phyloP scores from a whole-genome alignment of 805 yeast species.

The Kluyveromyces dobzhanskii region DNA sequence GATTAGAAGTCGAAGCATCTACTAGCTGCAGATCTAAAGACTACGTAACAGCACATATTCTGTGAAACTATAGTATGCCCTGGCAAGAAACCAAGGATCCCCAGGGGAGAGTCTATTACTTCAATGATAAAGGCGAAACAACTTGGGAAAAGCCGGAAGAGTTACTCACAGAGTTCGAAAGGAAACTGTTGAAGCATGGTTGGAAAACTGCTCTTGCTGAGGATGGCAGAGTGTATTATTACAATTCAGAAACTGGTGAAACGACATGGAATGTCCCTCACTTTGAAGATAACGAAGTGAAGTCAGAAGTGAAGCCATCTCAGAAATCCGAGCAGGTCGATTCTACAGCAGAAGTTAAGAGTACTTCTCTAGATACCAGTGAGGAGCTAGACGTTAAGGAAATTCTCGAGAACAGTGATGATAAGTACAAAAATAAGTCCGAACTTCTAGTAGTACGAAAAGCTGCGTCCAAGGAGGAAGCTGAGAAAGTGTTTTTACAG shows the following conservation, averaged over 20 bases:
- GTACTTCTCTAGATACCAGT: not conserved
- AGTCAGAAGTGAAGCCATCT: not conserved
- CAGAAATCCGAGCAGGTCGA: not conserved
- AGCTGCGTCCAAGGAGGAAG: conserved; percentile 27
- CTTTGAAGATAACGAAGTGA: not conserved
- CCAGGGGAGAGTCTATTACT: conserved; percentile 65
- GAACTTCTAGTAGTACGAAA: conserved; percentile 22
- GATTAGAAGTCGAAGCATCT: too few species aligned
- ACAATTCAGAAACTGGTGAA: conserved; percentile 51
- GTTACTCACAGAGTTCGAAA: conserved; percentile 31
- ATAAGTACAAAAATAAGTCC: conserved; percentile 18
- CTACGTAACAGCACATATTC: too few species aligned
- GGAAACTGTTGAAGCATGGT: conserved; percentile 42
- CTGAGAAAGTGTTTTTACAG: conserved; percentile 38
- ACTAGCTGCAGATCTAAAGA: too few species aligned
- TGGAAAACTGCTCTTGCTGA: conserved; percentile 46
- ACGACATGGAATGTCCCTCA: conserved; percentile 77
- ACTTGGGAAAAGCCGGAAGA: conserved; percentile 77
- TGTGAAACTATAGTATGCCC: not conserved
- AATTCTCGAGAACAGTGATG: conserved; percentile 12
- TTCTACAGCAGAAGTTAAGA: not conserved
- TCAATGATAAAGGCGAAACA: conserved; percentile 53
- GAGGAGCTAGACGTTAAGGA: conserved; percentile 12
- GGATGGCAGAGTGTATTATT: conserved; percentile 61
- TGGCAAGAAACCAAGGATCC: conserved; percentile 65